Conservation (phyloP, 257 asterid species). For the Galeopsis tetrahit region DNA sequence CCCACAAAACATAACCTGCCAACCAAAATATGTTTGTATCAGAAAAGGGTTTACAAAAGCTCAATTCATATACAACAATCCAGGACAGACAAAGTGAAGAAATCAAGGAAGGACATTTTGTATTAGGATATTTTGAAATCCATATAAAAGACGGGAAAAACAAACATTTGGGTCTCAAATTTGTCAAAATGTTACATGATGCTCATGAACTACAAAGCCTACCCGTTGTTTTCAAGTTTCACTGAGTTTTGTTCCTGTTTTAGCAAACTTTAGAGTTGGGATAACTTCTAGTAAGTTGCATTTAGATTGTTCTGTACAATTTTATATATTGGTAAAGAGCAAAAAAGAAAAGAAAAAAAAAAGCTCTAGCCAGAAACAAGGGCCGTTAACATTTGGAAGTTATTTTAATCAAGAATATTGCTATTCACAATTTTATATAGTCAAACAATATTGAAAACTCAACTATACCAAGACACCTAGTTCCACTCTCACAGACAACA, state of each 20-base stretch:
- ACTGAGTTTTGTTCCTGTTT: neutral
- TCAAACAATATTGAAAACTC: neutral
- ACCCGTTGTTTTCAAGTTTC: neutral
- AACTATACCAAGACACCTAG: neutral
- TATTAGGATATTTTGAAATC: neutral
- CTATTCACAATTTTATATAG: neutral
- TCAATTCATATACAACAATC: neutral
- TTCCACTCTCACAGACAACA: neutral
- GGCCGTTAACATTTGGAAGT: neutral
- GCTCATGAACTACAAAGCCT: neutral
- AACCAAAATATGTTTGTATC: constrained; percentile 11
- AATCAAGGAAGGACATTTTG: neutral
- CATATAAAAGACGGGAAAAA: neutral
- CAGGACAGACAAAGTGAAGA: neutral
- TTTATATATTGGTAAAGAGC: neutral
- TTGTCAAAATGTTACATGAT: neutral
- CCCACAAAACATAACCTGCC: constrained; percentile 34
- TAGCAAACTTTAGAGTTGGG: neutral
- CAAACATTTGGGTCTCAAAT: neutral
- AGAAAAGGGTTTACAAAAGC: neutral
- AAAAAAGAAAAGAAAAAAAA: neutral
- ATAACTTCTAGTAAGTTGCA: neutral
- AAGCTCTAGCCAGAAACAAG: neutral
- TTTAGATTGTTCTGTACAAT: neutral
- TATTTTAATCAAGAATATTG: neutral